Evolutionary conservation across 306 rosid species (phyloP).

Genomic region (Rosa chinensis): DNA sequence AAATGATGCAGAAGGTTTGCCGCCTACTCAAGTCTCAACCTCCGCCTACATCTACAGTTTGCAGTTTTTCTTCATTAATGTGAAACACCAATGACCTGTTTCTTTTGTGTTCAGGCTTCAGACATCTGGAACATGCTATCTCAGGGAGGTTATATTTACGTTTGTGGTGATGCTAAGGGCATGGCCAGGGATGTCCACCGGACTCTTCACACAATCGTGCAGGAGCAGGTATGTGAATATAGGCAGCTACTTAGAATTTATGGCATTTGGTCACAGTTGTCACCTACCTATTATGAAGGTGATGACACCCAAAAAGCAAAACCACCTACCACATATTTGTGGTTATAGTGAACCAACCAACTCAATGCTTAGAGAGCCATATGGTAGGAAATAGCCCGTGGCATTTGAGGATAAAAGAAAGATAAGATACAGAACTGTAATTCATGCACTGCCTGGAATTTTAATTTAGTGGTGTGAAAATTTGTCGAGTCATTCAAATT

Average conservation of each 20-base stretch:
- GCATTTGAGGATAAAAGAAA: background rate
- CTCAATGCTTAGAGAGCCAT: background rate
- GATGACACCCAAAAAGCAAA: background rate
- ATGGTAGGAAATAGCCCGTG: background rate
- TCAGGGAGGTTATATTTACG: constrained; percentile 81
- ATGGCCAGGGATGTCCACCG: constrained; percentile 99
- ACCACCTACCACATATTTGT: background rate
- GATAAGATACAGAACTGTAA: background rate
- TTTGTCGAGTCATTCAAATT: background rate
- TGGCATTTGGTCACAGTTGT: constrained; percentile 6
- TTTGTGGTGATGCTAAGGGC: constrained; percentile 99
- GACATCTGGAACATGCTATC: constrained; percentile 83
- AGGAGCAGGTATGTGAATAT: constrained; percentile 63
- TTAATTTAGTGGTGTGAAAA: background rate
- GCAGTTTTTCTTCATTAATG: background rate
- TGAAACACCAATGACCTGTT: background rate
- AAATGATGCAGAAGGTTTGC: constrained; percentile 81
- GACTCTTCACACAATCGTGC: constrained; percentile 70
- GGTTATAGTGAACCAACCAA: background rate
- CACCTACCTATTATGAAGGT: constrained; percentile 15
- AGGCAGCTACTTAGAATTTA: too few species aligned
- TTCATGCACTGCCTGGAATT: background rate
- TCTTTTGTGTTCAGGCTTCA: constrained; percentile 60
- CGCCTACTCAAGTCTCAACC: background rate
- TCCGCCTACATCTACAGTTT: background rate